Percentiles rank a stretch among this genome's conserved stretches.
Evolutionary conservation across 257 asterid genomes (phyloP).

Genomic region (Scutellaria galericulata): DNA sequence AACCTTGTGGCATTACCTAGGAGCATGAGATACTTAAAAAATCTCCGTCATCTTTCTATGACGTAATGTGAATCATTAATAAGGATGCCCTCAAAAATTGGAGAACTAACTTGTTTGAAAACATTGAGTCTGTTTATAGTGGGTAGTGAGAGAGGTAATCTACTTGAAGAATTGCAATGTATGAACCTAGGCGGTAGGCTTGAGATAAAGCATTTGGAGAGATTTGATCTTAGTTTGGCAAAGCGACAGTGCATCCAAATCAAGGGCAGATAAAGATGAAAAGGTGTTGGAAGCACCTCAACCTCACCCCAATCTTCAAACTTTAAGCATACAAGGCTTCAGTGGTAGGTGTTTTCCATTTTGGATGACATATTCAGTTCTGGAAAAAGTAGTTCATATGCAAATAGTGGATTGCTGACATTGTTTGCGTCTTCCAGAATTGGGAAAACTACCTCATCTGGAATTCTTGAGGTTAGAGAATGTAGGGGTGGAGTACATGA

Average conservation of each 20-base stretch:
- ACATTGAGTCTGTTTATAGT: too few relatives aligned
- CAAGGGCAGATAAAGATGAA: background rate
- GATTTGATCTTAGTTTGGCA: conserved; percentile 31
- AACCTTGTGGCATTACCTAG: too few relatives aligned
- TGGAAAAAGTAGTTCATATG: conserved; percentile 24
- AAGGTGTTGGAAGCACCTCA: background rate
- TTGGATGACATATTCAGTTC: conserved; percentile 32
- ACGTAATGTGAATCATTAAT: too few relatives aligned
- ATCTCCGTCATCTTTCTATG: too few relatives aligned
- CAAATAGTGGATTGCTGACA: background rate
- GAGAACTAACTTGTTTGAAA: too few relatives aligned
- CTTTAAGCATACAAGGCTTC: background rate
- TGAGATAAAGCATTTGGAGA: too few relatives aligned
- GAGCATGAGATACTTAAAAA: too few relatives aligned
- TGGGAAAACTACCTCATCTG: conserved; percentile 37
- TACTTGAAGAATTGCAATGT: too few relatives aligned
- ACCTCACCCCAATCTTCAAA: background rate
- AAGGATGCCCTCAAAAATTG: too few relatives aligned
- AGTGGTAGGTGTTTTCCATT: conserved; percentile 20
- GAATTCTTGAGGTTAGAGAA: background rate
- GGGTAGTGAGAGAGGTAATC: too few relatives aligned
- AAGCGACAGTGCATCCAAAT: background rate
- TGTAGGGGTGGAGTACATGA: conserved; percentile 29
- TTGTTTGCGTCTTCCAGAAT: conserved; percentile 23
- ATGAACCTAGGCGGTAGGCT: too few relatives aligned